Base-by-base conservation (phyloP, 225 moss, liverwort and hornwort species). In the Physcomitrellopsis africana region DNA sequence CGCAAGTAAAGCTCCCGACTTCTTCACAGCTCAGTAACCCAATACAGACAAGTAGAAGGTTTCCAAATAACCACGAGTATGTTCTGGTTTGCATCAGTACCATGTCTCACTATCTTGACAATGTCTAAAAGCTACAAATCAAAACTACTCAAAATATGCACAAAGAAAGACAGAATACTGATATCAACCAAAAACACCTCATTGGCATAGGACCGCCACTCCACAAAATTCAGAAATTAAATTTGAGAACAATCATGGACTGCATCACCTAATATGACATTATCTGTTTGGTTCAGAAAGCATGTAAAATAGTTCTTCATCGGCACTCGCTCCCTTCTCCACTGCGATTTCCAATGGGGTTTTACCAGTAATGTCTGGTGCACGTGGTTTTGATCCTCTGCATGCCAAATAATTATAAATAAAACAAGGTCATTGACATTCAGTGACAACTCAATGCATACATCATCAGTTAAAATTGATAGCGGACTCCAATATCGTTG, bases 311-410 rank as follows among this genome's bases (percentile, higher is more conserved):
- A 96, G 77, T 59, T 96, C 96, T 74, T 89, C 92, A 54, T 96
- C 93, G 1, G 86, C 71, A 24, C 82, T 83, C 29, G 83, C 82
- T 77, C 92, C 96, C 53, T 80, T 69, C 75, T 89, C 90, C 83
- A 92, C 74, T 24, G 91, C 71, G 87, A 90, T 92, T 63, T 93
- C 87, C 72, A 92, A 72, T n/a, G 96, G 87, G 44, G 93, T 90
- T 77, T 87, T 92, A 60, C 90, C 96, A 74, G 70, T 78, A 51
- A 80, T 80, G 63, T 96, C 96, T 51, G 74, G 72, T 51, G 79
- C 83, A 18, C 81, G 68, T 46, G 87, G 80, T 78, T 77, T 77
- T 46, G 93, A 90, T 74, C 96, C 96, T 69, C 93, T 88, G 83
- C 78, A 69, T 46, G 48, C 44, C 64, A 78, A 10, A 72, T 29